phyloP scores from a whole-genome alignment of 805 yeast genomes.

The Candida piceae region DNA sequence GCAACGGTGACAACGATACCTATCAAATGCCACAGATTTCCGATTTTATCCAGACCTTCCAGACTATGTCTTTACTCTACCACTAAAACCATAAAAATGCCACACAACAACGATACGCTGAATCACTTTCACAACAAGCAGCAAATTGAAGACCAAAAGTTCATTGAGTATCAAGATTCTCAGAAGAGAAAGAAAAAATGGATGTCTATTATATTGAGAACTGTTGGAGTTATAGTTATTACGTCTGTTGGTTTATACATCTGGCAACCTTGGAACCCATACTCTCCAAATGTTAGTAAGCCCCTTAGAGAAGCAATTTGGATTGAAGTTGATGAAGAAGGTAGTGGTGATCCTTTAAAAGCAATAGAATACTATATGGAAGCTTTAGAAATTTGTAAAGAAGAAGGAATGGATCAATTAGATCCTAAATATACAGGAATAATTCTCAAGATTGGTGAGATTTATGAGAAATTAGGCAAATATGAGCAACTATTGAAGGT shows the following conservation, averaged over 20 bases:
- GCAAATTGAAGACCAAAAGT: slow-evolving; percentile 6
- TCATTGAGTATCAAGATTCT: slow-evolving; percentile 4
- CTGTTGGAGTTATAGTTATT: slow-evolving; percentile 14
- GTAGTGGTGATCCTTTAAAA: slow-evolving; percentile 53
- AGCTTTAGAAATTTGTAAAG: slow-evolving; percentile 62
- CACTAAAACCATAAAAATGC: background rate
- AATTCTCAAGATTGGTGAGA: slow-evolving; percentile 80
- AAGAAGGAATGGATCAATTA: slow-evolving; percentile 48
- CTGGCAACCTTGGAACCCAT: slow-evolving; percentile 34
- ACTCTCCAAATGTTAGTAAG: slow-evolving; percentile 50
- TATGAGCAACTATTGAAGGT: slow-evolving; percentile 58
- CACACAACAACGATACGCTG: background rate
- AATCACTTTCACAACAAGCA: slow-evolving; percentile 6
- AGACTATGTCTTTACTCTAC: background rate
- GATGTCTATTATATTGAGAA: slow-evolving; percentile 11
- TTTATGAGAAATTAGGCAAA: slow-evolving; percentile 69
- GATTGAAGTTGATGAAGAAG: slow-evolving; percentile 74
- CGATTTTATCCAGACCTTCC: too few relatives aligned
- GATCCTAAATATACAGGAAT: slow-evolving; percentile 87
- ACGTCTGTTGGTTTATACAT: slow-evolving; percentile 19
- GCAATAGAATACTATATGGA: slow-evolving; percentile 72
- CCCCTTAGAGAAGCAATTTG: slow-evolving; percentile 69
- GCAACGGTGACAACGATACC: too few relatives aligned
- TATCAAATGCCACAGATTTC: background rate
- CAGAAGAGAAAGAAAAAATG: slow-evolving; percentile 12